These are phyloP conservation scores for Coemansia sp. DNA, from an alignment of 192 early-diverging fungal genomes.

Conservation along the genomic window DNA sequence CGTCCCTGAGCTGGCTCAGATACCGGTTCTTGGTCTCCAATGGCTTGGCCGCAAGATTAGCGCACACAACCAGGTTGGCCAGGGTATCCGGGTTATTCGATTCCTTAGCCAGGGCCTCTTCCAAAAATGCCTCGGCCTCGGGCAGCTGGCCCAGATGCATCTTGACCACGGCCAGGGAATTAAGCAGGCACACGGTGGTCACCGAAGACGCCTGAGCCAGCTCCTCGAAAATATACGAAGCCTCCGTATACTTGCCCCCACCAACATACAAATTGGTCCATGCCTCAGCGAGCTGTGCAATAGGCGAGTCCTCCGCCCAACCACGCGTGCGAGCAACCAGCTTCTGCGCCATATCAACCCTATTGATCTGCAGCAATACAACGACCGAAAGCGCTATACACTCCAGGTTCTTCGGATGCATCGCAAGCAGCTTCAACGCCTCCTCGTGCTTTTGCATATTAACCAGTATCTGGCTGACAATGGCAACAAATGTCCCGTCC, in stretches of 20 bases:
- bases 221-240: constrained; percentile 93
- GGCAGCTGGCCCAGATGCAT: constrained; percentile 75
- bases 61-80: constrained; percentile 80
- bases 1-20: constrained; percentile 69
- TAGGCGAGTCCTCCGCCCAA: constrained; percentile 95
- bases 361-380: constrained; percentile 73
- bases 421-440: constrained; percentile 66
- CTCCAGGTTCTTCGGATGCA: constrained; percentile 74
- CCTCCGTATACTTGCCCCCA: constrained; percentile 78
- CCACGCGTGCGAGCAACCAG: constrained; percentile 69
- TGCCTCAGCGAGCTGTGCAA: constrained; percentile 89
- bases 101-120: constrained; percentile 73
- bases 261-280: constrained; percentile 76
- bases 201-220: constrained; percentile 74
- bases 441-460: constrained; percentile 63
- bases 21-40: constrained; percentile 63
- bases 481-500: constrained; percentile 59
- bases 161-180: constrained; percentile 76
- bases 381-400: constrained; percentile 75
- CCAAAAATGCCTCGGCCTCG: constrained; percentile 77
- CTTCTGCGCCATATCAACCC: constrained; percentile 81
- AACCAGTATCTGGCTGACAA: constrained; percentile 64
- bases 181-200: constrained; percentile 70
- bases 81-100: constrained; percentile 75
- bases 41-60: constrained; percentile 65